Evolutionary conservation across 805 yeast genomes (phyloP).

Genomic region (Kodamaea laetipori): DNA sequence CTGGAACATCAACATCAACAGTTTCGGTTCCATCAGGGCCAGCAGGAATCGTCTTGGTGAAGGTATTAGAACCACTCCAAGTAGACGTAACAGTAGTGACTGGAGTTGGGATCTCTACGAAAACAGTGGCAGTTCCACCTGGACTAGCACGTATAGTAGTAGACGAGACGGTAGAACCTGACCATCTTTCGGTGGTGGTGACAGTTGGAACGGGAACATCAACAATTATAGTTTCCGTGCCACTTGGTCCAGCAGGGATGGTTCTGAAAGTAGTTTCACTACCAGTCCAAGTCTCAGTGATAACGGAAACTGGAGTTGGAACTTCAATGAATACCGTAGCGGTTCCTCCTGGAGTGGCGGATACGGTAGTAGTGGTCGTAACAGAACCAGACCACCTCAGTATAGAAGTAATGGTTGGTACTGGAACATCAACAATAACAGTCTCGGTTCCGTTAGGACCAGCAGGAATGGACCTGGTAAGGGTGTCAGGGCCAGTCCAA

Average conservation of each 20-base stretch:
- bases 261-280: too few relatives aligned
- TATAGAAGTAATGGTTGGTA: too few relatives aligned
- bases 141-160: slow-evolving; percentile 13
- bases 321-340: too few relatives aligned
- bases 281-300: too few relatives aligned
- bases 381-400: too few relatives aligned
- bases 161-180: slow-evolving; percentile 17
- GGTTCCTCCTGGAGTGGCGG: too few relatives aligned
- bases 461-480: too few relatives aligned
- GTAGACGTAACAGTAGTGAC: slow-evolving; percentile 2
- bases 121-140: slow-evolving; percentile 14
- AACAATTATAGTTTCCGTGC: slow-evolving; percentile 17
- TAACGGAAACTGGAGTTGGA: too few relatives aligned
- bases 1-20: slow-evolving; percentile 12
- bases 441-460: too few relatives aligned
- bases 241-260: slow-evolving; percentile 14
- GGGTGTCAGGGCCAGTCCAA: too few relatives aligned
- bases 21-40: slow-evolving; percentile 17
- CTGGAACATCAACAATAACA: too few relatives aligned
- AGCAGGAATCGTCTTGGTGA: slow-evolving; percentile 8
- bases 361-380: too few relatives aligned
- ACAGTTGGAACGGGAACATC: slow-evolving; percentile 15
- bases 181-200: slow-evolving; percentile 14
- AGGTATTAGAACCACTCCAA: slow-evolving; percentile 10
- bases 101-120: slow-evolving; percentile 17